A percentile compares a stretch with the other conserved stretches of the same genome.
These are phyloP conservation scores for Rehmannia glutinosa DNA, from an alignment of 257 asterid species.

Conservation along the genomic window DNA sequence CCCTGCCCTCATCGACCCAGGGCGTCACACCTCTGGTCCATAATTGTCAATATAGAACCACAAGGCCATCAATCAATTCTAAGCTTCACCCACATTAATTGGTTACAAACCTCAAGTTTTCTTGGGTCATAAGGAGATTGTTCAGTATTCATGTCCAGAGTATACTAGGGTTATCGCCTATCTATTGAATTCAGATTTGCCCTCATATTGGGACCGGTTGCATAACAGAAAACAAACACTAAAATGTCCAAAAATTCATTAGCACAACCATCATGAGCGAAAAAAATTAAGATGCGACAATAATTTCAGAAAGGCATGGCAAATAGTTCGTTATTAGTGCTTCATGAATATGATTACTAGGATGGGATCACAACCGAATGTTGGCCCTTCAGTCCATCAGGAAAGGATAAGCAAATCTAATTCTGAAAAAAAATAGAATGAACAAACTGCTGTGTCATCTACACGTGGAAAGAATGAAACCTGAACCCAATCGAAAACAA, in stretches of 20 bases:
- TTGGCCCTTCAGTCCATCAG: too few relatives aligned
- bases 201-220: neutral
- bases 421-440: too few relatives aligned
- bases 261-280: neutral
- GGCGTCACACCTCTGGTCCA: neutral
- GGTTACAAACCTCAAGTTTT: too few relatives aligned
- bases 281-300: neutral
- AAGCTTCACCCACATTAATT: neutral
- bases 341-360: neutral
- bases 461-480: neutral
- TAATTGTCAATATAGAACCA: neutral
- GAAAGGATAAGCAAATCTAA: too few relatives aligned
- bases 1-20: too few relatives aligned
- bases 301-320: neutral
- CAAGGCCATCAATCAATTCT: neutral
- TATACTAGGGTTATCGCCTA: too few relatives aligned
- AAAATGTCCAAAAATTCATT: neutral
- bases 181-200: neutral
- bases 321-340: neutral
- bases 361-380: too few relatives aligned
- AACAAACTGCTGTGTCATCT: neutral
- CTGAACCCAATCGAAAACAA: neutral
- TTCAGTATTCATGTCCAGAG: too few relatives aligned
- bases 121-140: too few relatives aligned
- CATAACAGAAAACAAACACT: neutral